phyloP scores from a whole-genome alignment of 202 grass and related monocot species.

The Setaria viridis region DNA sequence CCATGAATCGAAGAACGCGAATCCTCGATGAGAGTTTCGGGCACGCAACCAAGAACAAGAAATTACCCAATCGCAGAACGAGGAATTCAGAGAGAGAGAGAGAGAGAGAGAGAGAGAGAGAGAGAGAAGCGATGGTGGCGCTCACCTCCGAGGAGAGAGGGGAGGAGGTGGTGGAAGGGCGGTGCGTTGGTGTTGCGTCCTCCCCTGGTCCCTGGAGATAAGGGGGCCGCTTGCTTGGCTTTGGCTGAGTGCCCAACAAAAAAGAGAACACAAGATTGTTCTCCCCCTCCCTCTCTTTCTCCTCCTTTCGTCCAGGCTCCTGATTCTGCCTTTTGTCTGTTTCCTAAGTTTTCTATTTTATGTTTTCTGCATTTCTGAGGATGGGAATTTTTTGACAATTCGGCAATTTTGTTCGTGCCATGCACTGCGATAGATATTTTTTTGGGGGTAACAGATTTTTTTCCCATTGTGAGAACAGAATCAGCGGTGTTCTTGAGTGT shows the following conservation, averaged over 20 bases:
- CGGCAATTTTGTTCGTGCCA: constrained; percentile 15
- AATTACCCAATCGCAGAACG: constrained; percentile 2
- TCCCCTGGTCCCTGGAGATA: constrained; percentile 50
- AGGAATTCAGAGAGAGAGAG: neutral
- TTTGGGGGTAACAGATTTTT: constrained; percentile 25
- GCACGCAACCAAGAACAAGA: neutral
- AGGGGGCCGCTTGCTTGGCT: constrained; percentile 24
- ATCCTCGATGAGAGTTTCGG: neutral
- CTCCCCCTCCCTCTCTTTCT: neutral
- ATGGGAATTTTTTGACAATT: constrained; percentile 21
- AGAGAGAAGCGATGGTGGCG: neutral
- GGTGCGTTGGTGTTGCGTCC: constrained; percentile 17
- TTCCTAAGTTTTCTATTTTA: neutral
- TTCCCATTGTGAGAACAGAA: constrained; percentile 20
- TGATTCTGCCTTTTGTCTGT: constrained; percentile 39
- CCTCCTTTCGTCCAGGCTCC: constrained; percentile 17
- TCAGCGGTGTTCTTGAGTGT: neutral
- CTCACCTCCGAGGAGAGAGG: constrained; percentile 34
- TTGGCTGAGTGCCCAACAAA: constrained; percentile 28
- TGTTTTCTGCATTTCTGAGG: constrained; percentile 27
- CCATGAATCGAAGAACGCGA: neutral
- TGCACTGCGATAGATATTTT: constrained; percentile 40
- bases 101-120: neutral
- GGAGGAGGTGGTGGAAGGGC: neutral
- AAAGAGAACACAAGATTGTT: constrained; percentile 30